phyloP scores from a whole-genome alignment of 805 yeast species.

The Cyberlindnera mycetangii region DNA sequence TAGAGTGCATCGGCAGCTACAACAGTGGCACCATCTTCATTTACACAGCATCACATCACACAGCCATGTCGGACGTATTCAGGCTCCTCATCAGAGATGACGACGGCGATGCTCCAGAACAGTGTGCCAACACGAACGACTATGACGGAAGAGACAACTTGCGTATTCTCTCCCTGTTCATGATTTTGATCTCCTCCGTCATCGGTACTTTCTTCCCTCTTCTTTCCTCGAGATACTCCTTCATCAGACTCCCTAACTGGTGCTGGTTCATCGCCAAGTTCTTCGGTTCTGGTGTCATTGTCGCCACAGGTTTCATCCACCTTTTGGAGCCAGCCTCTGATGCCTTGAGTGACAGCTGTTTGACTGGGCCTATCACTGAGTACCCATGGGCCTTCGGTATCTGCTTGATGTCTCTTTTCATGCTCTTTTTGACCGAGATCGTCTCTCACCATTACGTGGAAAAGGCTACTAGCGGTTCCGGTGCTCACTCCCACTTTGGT shows the following conservation, averaged over 20 bases:
- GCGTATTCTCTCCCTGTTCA: slow-evolving; percentile 64
- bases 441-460: slow-evolving; percentile 43
- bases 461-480: slow-evolving; percentile 27
- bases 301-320: slow-evolving; percentile 80
- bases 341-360: slow-evolving; percentile 51
- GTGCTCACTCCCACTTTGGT: slow-evolving; percentile 52
- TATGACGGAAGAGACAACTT: slow-evolving; percentile 38
- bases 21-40: not conserved
- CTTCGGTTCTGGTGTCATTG: slow-evolving; percentile 82
- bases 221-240: slow-evolving; percentile 55
- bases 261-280: slow-evolving; percentile 67
- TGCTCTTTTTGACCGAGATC: slow-evolving; percentile 47
- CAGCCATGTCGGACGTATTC: slow-evolving; percentile 7
- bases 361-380: slow-evolving; percentile 54
- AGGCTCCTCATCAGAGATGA: slow-evolving; percentile 22
- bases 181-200: slow-evolving; percentile 53
- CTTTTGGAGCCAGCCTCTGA: slow-evolving; percentile 67
- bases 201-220: slow-evolving; percentile 64
- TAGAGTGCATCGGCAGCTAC: not conserved
- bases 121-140: slow-evolving; percentile 42
- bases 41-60: not conserved
- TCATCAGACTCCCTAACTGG: slow-evolving; percentile 56
- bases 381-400: slow-evolving; percentile 61
- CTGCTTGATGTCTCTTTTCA: slow-evolving; percentile 43
- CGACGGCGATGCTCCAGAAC: slow-evolving; percentile 21